These are phyloP conservation scores for Myriosclerotinia scirpicola DNA, from an alignment of 2,329 filamentous ascomycete species.

Conservation along the genomic window DNA sequence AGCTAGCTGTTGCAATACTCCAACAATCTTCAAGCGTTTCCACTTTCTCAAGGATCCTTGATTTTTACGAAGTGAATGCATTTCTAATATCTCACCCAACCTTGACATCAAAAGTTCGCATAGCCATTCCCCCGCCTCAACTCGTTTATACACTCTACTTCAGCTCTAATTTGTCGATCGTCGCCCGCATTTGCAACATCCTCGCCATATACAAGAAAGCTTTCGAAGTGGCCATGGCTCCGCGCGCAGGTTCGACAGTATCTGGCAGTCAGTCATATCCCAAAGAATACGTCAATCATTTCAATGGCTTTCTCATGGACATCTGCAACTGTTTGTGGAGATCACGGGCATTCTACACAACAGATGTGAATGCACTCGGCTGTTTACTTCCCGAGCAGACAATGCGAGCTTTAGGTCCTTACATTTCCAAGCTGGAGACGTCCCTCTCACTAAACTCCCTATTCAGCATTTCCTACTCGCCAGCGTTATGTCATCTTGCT, in stretches of 20 bases:
- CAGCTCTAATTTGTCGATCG: slow-evolving; percentile 58
- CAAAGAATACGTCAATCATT: slow-evolving; percentile 61
- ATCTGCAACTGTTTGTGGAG: slow-evolving; percentile 83
- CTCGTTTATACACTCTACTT: slow-evolving; percentile 73
- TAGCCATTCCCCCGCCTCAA: slow-evolving; percentile 65
- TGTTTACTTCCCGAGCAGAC: slow-evolving; percentile 49
- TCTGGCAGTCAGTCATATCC: slow-evolving; percentile 49
- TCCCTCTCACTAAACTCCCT: slow-evolving; percentile 49
- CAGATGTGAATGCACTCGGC: slow-evolving; percentile 60
- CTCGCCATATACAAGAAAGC: slow-evolving; percentile 72
- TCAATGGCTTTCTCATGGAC: slow-evolving; percentile 86
- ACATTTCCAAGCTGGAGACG: slow-evolving; percentile 51
- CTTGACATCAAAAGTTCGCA: slow-evolving; percentile 57
- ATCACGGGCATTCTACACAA: slow-evolving; percentile 64
- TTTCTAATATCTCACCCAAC: slow-evolving; percentile 54
- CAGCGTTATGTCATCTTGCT: slow-evolving; percentile 55
- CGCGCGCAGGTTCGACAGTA: slow-evolving; percentile 35
- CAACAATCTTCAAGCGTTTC: slow-evolving; percentile 51
- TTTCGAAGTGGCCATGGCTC: slow-evolving; percentile 64
- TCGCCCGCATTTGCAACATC: slow-evolving; percentile 68
- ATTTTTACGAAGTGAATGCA: slow-evolving; percentile 67
- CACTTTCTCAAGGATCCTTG: slow-evolving; percentile 59
- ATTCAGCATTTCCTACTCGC: slow-evolving; percentile 61
- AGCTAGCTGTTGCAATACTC: slow-evolving; percentile 58
- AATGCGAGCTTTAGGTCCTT: slow-evolving; percentile 50